These are phyloP conservation scores for Tephrocybe sp. DNA, from an alignment of 768 basidiomycete genomes.

Conservation along the genomic window DNA sequence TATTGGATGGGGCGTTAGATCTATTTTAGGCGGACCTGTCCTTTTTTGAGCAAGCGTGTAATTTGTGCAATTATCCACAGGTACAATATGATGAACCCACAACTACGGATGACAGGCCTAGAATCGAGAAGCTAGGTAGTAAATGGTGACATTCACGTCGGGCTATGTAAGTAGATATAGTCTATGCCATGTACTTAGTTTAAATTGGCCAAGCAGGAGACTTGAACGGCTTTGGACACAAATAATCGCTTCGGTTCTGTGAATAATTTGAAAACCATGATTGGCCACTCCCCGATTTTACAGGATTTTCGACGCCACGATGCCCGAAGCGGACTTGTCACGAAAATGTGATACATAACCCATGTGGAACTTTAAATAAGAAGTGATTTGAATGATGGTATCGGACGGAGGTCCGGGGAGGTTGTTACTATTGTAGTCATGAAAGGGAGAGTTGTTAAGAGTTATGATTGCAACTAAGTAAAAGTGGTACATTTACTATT, in stretches of 20 bases:
- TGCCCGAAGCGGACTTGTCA: neutral
- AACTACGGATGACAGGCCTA: neutral
- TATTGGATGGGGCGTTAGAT: neutral
- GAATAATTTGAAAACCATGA: neutral
- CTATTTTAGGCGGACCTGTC: neutral
- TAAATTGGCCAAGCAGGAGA: conserved; percentile 8
- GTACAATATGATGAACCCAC: conserved; percentile 7
- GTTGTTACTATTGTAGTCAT: too few relatives aligned
- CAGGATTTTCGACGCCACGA: conserved; percentile 1
- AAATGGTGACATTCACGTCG: conserved; percentile 2
- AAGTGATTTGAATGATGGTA: neutral
- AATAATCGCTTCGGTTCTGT: conserved; percentile 7
- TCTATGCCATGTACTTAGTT: conserved; percentile 4
- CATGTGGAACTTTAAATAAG: neutral
- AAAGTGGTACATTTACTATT: too few relatives aligned
- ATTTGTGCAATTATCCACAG: conserved; percentile 4
- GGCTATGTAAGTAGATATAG: neutral
- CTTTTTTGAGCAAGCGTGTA: neutral
- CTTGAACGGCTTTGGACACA: conserved; percentile 3
- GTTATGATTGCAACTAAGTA: too few relatives aligned
- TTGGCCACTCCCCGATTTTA: neutral
- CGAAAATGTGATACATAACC: neutral
- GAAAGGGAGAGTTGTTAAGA: too few relatives aligned
- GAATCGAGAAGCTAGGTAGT: conserved; percentile 2
- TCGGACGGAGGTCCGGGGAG: neutral